These are phyloP conservation scores for Podaxis pistillaris DNA, from an alignment of 768 basidiomycete genomes.

Conservation along the genomic window DNA sequence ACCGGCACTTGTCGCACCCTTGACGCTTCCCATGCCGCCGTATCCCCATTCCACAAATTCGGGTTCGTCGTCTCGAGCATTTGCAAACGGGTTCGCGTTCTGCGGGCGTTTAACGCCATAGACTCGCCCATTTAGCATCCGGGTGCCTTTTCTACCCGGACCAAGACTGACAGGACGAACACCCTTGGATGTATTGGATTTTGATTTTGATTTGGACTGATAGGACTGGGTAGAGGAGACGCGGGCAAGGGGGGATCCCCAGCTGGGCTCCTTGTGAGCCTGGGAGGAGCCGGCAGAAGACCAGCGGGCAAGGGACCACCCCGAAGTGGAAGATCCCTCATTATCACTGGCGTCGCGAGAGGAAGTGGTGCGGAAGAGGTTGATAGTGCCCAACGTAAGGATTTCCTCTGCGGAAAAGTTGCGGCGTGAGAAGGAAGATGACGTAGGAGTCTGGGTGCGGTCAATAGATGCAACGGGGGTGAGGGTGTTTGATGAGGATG, in stretches of 20 bases:
- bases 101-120: conserved; percentile 55
- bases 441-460: conserved; percentile 16
- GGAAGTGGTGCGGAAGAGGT: conserved; percentile 34
- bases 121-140: conserved; percentile 84
- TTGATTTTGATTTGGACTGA: conserved; percentile 20
- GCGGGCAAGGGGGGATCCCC: conserved; percentile 31
- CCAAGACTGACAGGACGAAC: conserved; percentile 15
- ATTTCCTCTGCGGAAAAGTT: conserved; percentile 34
- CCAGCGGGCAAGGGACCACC: conserved; percentile 32
- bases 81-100: conserved; percentile 60
- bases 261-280: conserved; percentile 18
- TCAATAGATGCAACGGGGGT: conserved; percentile 40
- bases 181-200: conserved; percentile 16
- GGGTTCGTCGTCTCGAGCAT: conserved; percentile 64
- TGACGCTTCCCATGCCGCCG: conserved; percentile 75
- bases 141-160: conserved; percentile 40
- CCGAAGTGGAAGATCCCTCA: conserved; percentile 16
- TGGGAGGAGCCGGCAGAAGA: conserved; percentile 20
- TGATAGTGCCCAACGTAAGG: conserved; percentile 36
- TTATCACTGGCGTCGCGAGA: conserved; percentile 26
- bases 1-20: conserved; percentile 36
- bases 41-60: conserved; percentile 95
- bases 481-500: conserved; percentile 31
- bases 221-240: conserved; percentile 32
- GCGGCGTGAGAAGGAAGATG: conserved; percentile 20